phyloP scores from a whole-genome alignment of 2,329 filamentous ascomycete genomes.

The Ophiostoma triangulosporum region DNA sequence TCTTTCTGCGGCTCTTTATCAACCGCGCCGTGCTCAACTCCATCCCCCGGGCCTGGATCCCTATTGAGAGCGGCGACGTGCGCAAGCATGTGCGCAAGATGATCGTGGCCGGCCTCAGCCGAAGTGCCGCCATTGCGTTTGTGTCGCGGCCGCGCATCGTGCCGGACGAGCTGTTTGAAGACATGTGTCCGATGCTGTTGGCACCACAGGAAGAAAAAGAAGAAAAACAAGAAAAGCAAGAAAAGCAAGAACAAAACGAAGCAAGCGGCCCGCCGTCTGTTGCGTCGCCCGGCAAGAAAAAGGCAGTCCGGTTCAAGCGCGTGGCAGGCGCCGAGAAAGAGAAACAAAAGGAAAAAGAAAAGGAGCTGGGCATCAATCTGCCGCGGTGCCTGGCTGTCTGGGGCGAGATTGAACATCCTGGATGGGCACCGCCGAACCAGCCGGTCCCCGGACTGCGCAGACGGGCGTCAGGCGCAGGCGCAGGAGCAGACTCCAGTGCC shows the following conservation, averaged over 20 bases:
- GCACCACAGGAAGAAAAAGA: neutral
- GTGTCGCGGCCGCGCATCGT: constrained; percentile 55
- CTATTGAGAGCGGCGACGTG: constrained; percentile 74
- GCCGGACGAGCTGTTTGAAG: constrained; percentile 15
- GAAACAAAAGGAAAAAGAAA: constrained; percentile 14
- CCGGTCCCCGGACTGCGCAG: neutral
- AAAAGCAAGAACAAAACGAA: neutral
- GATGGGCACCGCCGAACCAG: constrained; percentile 67
- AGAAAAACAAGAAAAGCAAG: neutral
- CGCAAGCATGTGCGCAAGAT: constrained; percentile 60
- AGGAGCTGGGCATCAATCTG: constrained; percentile 31
- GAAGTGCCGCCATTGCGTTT: constrained; percentile 72
- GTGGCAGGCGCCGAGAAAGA: too few relatives aligned
- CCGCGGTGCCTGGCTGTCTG: constrained; percentile 45
- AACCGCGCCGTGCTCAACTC: constrained; percentile 64
- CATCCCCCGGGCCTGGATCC: constrained; percentile 79
- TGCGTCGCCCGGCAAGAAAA: neutral
- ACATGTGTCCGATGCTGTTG: constrained; percentile 2
- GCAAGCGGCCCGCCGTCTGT: neutral
- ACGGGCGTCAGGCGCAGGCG: neutral
- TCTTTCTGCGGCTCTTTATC: constrained; percentile 72
- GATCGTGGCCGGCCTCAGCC: constrained; percentile 56
- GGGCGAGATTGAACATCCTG: constrained; percentile 74
- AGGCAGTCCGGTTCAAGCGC: constrained; percentile 9
- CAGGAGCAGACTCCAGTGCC: too few relatives aligned